Evolutionary conservation across 345 rosid species (phyloP).

Genomic region (Syzygium grande): DNA sequence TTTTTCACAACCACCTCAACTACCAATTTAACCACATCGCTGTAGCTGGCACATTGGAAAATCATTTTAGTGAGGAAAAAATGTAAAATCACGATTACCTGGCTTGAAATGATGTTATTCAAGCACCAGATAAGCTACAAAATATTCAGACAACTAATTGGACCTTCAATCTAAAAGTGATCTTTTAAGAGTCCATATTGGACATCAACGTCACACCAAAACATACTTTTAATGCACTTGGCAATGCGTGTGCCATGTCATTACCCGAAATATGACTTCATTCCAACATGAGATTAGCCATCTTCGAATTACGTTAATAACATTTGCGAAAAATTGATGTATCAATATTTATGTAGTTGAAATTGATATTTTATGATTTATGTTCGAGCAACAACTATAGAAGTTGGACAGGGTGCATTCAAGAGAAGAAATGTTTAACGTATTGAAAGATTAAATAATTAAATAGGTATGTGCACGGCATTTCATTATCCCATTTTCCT

Average conservation of each 20-base stretch:
- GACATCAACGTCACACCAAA: neutral
- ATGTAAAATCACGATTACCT: too few species aligned
- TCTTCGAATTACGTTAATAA: rapidly evolving
- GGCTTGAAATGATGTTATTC: neutral
- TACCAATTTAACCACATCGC: too few species aligned
- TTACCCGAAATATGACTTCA: neutral
- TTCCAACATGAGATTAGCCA: neutral
- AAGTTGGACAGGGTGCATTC: neutral
- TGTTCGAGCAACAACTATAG: neutral
- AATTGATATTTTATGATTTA: neutral
- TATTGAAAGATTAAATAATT: neutral
- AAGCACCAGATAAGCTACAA: neutral
- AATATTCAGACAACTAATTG: neutral
- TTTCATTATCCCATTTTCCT: neutral
- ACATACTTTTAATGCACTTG: neutral
- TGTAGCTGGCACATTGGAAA: too few species aligned
- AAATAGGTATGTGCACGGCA: neutral
- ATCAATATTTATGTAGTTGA: neutral
- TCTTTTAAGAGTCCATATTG: neutral
- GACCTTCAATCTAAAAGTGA: neutral
- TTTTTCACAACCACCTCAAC: too few species aligned
- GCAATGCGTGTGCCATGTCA: neutral
- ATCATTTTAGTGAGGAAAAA: neutral
- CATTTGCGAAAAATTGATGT: rapidly evolving
- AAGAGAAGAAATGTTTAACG: neutral